phyloP scores from a whole-genome alignment of 139 green algal genomes.

The Closterium sp. region DNA sequence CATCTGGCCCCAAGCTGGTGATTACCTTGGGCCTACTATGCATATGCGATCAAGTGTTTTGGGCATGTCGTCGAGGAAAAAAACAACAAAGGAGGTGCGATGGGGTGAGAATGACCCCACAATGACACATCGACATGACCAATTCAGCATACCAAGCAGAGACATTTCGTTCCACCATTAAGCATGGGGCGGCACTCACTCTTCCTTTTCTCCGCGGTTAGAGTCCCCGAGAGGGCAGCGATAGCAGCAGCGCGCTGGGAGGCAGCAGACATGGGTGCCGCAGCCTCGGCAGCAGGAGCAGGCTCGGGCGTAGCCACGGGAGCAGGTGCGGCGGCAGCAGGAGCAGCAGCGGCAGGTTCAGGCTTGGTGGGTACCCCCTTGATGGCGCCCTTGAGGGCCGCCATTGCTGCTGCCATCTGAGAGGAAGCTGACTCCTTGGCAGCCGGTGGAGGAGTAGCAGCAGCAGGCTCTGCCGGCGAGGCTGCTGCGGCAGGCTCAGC shows the following conservation, averaged over 20 bases:
- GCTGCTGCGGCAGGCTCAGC: background rate
- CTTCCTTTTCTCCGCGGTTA: constrained; percentile 20
- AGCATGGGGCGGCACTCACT: background rate
- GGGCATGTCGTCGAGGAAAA: no score
- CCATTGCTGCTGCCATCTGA: constrained; percentile 23
- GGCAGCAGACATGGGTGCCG: background rate
- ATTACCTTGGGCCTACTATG: no score
- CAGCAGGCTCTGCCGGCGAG: background rate
- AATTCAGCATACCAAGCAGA: background rate
- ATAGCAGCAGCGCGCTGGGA: constrained; percentile 36
- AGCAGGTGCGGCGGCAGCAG: constrained; percentile 13
- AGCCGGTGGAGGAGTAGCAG: background rate
- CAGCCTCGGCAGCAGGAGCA: background rate
- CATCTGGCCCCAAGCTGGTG: no score
- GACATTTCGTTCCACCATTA: background rate
- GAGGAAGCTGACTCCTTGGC: background rate
- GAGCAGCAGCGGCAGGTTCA: background rate
- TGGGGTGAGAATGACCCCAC: background rate
- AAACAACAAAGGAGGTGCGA: background rate
- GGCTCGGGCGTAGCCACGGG: background rate
- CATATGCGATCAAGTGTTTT: no score
- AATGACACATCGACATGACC: background rate
- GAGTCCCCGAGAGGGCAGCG: constrained; percentile 25
- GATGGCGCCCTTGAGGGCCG: constrained; percentile 9
- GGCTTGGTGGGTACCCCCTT: background rate